Base-by-base conservation (phyloP, 2,329 filamentous ascomycete genomes). In the Emericellopsis atlantica region DNA sequence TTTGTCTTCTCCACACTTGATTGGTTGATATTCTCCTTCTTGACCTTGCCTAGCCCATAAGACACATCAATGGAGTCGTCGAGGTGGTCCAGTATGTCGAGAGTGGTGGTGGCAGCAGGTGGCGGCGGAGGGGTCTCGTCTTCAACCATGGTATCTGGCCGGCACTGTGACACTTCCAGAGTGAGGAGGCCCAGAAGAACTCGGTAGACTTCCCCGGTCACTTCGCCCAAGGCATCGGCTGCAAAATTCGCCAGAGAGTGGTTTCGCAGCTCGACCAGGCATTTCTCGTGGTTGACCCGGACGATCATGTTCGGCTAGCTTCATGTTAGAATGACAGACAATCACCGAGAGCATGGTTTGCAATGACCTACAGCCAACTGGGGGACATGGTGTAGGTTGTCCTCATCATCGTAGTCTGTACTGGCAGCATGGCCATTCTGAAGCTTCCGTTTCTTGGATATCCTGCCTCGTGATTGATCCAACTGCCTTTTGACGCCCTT, bases 211-310 rank as follows among this genome's bases (percentile, higher is more conserved):
- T 81, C 72, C 1, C 82, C 80, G 1, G 89, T 93, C 2, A 74
- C 78, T 33, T 79, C 69, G 36, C 88, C 84, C 16, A 92, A 72
- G 26, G 74, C 69, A 40, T 83, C 76, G 40, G 79, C 71, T 1
- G 79, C 86, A 43, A 88, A 74, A n/a, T 78, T 70, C 40, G 81
- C 76, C 3, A 96, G 76, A 16, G 79, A 76, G 47, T 81, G 74
- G 51, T 87, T 95, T 43, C 90, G 84, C 46, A 95, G 69, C 39
- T 84, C 79, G 9, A 95, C 84, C 6, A 81, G 68, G 44, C 87
- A 85, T 58, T 90, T 93, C 42, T 89, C 82, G 52, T 86, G 81
- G 55, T 95, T 95, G 41, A 95, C 69, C 23, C 81, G 77, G 38
- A 96, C 67, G 31, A 89, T 71, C 47, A 88, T 67, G 43, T 83